phyloP scores from a whole-genome alignment of 345 rosid genomes.

The Salix udensis region DNA sequence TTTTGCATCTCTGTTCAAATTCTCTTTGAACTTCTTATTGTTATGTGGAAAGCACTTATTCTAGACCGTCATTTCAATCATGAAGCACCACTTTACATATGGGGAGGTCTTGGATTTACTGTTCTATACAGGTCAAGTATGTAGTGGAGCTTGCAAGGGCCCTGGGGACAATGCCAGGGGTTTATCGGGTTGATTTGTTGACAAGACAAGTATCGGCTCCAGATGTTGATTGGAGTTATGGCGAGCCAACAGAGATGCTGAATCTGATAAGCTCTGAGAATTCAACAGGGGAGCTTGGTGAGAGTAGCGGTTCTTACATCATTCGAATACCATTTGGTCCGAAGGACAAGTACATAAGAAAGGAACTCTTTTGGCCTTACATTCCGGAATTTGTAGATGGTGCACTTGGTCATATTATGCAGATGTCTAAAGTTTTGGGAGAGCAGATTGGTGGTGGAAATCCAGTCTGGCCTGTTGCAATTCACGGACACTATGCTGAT shows the following conservation, averaged over 20 bases:
- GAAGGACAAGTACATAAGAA: conserved; percentile 70
- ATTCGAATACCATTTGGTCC: conserved; percentile 96
- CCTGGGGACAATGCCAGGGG: conserved; percentile 81
- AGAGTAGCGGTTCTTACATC: conserved; percentile 93
- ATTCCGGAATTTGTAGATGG: conserved; percentile 96
- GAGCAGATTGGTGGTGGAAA: conserved; percentile 84
- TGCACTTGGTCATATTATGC: conserved; percentile 78
- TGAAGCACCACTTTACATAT: not conserved
- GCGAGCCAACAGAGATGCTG: conserved; percentile 92
- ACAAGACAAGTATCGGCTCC: conserved; percentile 77
- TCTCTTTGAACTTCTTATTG: not conserved
- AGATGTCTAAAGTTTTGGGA: conserved; percentile 90
- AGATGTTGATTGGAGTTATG: conserved; percentile 87
- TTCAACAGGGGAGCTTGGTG: conserved; percentile 74
- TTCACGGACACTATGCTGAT: conserved; percentile 98
- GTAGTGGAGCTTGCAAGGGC: conserved; percentile 90
- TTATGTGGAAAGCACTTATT: not conserved
- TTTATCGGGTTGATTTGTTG: conserved; percentile 76
- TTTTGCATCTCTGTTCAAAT: conserved; percentile 3
- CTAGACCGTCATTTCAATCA: not conserved
- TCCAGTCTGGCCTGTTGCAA: conserved; percentile 90
- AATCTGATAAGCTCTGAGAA: conserved; percentile 65
- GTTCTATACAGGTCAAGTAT: conserved; percentile 57
- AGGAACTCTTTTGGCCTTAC: conserved; percentile 92
- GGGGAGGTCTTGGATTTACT: conserved; percentile 3